These are phyloP conservation scores for rapeseed (Brassica napus) DNA, from an alignment of 345 rosid genomes.

Conservation along the genomic window Da-Ae NC_063452.1:64269501-64270000, in stretches of 20 bases:
- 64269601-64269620: too few relatives aligned
- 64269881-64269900: not conserved
- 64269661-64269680: too few relatives aligned
- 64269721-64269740: not conserved
- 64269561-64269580: too few relatives aligned
- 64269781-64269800: not conserved
- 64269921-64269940: conserved; percentile 10
- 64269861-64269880: conserved; percentile 22
- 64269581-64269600: too few relatives aligned
- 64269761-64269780: not conserved
- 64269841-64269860: not conserved
- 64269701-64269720: not conserved
- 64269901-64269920: not conserved
- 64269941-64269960: not conserved
- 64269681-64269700: not conserved
- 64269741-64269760: not conserved
- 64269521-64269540: too few relatives aligned
- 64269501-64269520: too few relatives aligned
- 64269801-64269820: not conserved
- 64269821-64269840: not conserved
- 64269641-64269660: too few relatives aligned
- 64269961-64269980: conserved; percentile 38
- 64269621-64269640: too few relatives aligned
- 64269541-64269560: too few relatives aligned
- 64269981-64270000: conserved; percentile 16